These are phyloP conservation scores for Senecio squalidus DNA, from an alignment of 140 eudicot genomes.

Conservation along the genomic window DNA sequence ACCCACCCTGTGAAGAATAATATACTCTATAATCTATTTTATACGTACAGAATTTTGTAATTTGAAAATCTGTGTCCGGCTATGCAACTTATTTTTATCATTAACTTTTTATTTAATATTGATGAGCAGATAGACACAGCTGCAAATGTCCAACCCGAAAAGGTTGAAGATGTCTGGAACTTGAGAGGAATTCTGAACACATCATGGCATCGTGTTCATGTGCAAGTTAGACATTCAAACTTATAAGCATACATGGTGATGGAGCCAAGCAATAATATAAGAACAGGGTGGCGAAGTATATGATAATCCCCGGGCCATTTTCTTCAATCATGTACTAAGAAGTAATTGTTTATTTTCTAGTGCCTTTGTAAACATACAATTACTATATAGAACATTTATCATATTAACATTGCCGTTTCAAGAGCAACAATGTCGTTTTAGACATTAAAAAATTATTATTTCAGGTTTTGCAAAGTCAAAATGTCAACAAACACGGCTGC, in stretches of 20 bases:
- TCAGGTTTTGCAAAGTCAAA: too few relatives aligned
- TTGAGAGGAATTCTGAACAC: constrained; percentile 90
- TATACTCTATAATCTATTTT: neutral
- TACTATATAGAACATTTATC: too few relatives aligned
- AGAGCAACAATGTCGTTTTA: too few relatives aligned
- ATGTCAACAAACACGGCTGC: too few relatives aligned
- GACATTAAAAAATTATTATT: too few relatives aligned
- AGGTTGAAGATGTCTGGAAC: constrained; percentile 74
- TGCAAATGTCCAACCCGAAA: constrained; percentile 88
- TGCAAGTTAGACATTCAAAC: constrained; percentile 71
- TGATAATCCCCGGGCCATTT: neutral
- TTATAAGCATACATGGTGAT: constrained; percentile 25
- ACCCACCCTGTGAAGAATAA: neutral
- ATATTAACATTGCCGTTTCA: too few relatives aligned
- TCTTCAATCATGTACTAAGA: constrained; percentile 10
- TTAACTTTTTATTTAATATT: neutral
- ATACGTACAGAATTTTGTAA: neutral
- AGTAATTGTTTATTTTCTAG: neutral
- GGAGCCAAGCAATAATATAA: neutral
- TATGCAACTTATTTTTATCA: neutral
- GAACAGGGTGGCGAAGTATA: neutral
- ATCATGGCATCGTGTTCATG: constrained; percentile 90
- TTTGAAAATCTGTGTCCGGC: neutral
- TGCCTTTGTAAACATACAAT: too few relatives aligned
- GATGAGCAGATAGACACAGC: constrained; percentile 68